These are phyloP conservation scores for Adansonia grandidieri DNA, from an alignment of 441 rosid species.

Conservation along the genomic window DNA sequence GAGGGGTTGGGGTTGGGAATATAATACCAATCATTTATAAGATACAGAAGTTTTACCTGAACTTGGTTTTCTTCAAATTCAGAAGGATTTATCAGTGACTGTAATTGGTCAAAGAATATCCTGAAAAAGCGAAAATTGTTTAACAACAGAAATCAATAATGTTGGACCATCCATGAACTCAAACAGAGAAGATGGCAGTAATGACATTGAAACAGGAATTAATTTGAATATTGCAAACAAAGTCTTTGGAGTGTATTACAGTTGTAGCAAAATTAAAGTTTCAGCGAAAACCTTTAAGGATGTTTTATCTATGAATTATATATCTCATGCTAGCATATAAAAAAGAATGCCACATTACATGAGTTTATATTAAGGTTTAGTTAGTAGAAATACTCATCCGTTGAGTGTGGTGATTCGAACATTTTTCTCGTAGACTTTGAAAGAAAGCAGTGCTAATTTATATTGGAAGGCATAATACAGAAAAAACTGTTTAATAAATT, in stretches of 20 bases:
- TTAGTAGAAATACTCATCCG: neutral
- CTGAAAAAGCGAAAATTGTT: conserved; percentile 45
- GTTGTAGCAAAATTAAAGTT: conserved; percentile 2
- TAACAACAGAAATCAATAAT: conserved; percentile 16
- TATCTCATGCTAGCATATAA: neutral
- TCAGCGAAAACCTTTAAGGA: neutral
- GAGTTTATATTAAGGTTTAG: neutral
- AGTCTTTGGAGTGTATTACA: conserved; percentile 5
- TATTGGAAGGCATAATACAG: neutral
- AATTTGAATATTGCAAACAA: conserved; percentile 8
- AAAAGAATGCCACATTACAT: neutral
- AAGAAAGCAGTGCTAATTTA: neutral
- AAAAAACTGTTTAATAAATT: neutral
- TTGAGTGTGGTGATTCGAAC: neutral
- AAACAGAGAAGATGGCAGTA: neutral
- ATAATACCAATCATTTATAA: conserved; percentile 19
- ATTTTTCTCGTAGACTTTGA: neutral
- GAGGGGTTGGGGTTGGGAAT: conserved; percentile 20
- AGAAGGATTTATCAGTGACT: conserved; percentile 47
- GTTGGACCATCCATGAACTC: conserved; percentile 14
- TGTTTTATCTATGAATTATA: conserved; percentile 6
- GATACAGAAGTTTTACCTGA: conserved; percentile 46
- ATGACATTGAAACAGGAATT: conserved; percentile 4
- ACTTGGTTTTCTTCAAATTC: conserved; percentile 55
- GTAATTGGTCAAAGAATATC: conserved; percentile 75